Conservation (phyloP, 2,329 filamentous ascomycete species). For the Neonectria hederae region DNA sequence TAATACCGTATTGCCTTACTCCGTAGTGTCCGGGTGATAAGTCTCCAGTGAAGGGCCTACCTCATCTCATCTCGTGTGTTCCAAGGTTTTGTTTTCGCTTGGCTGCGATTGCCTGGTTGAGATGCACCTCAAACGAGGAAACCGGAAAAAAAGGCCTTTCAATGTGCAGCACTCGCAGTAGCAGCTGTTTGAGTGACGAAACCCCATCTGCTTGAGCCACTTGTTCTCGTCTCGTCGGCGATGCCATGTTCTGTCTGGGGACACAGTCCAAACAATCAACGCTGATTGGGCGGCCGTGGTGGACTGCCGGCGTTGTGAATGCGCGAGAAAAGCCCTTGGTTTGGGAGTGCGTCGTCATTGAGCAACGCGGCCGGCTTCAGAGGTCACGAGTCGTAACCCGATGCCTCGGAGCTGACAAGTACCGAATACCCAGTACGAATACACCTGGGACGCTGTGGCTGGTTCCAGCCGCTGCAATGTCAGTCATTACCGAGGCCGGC, state of each 20-base stretch:
- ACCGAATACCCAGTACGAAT: background rate
- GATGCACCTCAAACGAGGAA: background rate
- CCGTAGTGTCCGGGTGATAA: too few species aligned
- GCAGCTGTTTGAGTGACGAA: slow-evolving; percentile 17
- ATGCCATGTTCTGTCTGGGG: background rate
- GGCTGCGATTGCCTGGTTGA: slow-evolving; percentile 3
- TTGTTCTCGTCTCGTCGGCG: slow-evolving; percentile 10
- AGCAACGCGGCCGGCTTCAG: slow-evolving; percentile 15
- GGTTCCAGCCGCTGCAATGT: slow-evolving; percentile 26
- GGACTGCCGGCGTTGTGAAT: slow-evolving; percentile 3
- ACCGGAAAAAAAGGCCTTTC: background rate
- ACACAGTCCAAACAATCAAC: background rate
- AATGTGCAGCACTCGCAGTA: slow-evolving; percentile 8
- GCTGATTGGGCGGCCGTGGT: slow-evolving; percentile 12
- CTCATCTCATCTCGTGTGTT: slow-evolving; percentile 2
- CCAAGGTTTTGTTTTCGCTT: slow-evolving; percentile 5
- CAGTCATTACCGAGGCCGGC: slow-evolving; percentile 21
- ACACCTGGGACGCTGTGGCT: slow-evolving; percentile 11
- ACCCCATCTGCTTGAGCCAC: slow-evolving; percentile 16
- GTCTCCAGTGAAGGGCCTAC: background rate
- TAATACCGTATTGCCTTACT: too few species aligned
- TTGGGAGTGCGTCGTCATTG: slow-evolving; percentile 19
- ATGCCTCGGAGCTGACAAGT: slow-evolving; percentile 1
- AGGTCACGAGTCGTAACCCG: slow-evolving; percentile 6
- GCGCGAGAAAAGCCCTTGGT: too few species aligned